Conservation (phyloP, 306 rosid species). For the Canavalia ensiformis region DNA sequence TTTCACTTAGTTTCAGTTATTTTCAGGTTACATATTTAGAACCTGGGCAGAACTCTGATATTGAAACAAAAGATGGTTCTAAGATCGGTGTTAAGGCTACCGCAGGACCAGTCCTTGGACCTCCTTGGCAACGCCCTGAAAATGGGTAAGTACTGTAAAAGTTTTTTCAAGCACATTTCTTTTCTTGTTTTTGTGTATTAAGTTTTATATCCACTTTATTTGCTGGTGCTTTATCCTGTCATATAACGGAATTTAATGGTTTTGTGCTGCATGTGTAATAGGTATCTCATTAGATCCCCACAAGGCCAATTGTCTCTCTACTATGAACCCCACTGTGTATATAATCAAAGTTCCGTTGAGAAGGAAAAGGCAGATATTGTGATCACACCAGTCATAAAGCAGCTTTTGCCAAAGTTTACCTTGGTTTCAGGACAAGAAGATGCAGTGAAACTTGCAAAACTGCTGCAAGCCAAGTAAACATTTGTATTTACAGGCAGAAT, state of each 20-base stretch:
- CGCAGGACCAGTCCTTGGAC: slow-evolving; percentile 95
- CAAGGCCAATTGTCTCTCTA: slow-evolving; percentile 79
- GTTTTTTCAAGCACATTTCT: slow-evolving; percentile 34
- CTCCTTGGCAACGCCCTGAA: slow-evolving; percentile 98
- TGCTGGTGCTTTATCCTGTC: neutral
- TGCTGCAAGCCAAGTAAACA: slow-evolving; percentile 77
- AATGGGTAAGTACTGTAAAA: slow-evolving; percentile 70
- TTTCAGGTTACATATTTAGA: slow-evolving; percentile 84
- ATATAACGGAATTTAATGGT: slow-evolving; percentile 27
- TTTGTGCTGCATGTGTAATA: slow-evolving; percentile 49
- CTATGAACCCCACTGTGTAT: slow-evolving; percentile 94
- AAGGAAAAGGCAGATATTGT: slow-evolving; percentile 86
- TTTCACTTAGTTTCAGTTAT: slow-evolving; percentile 32
- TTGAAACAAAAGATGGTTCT: slow-evolving; percentile 74
- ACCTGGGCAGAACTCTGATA: slow-evolving; percentile 83
- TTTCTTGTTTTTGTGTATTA: slow-evolving; percentile 6
- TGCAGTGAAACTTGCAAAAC: slow-evolving; percentile 89
- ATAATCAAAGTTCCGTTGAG: slow-evolving; percentile 65
- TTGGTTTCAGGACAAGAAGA: slow-evolving; percentile 97
- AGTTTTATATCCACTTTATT: slow-evolving; percentile 17
- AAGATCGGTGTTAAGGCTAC: slow-evolving; percentile 76
- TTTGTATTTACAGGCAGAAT: slow-evolving; percentile 10
- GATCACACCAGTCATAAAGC: slow-evolving; percentile 92
- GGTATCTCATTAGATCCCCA: slow-evolving; percentile 75
- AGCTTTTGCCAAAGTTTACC: slow-evolving; percentile 81